phyloP scores from a whole-genome alignment of 2,329 filamentous ascomycete species.

The Exophiala lecanii-corni region DNA sequence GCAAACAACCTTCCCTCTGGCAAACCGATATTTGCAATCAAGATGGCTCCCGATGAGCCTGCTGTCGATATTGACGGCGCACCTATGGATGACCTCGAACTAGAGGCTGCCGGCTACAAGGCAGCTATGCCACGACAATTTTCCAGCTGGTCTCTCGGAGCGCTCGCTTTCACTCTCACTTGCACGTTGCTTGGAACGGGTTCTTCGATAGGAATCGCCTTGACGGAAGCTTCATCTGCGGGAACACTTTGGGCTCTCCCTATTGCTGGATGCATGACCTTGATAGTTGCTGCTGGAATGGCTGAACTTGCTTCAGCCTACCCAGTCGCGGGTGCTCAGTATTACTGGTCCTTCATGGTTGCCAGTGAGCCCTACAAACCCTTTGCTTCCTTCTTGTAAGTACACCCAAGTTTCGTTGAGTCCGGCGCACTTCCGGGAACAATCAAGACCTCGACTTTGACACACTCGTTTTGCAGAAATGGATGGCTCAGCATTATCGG shows the following conservation, averaged over 20 bases:
- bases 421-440: no score
- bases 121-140: conserved; percentile 5
- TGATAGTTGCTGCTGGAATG: conserved; percentile 9
- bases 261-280: conserved; percentile 6
- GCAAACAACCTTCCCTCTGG: no score
- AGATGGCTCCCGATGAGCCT: no score
- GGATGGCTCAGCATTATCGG: conserved; percentile 15
- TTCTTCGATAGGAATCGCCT: conserved; percentile 3
- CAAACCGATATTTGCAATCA: no score
- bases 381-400: conserved; percentile 18
- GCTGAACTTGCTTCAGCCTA: conserved; percentile 9
- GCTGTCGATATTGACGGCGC: neutral
- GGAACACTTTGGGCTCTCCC: conserved; percentile 8
- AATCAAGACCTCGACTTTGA: neutral
- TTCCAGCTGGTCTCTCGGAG: conserved; percentile 3
- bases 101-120: conserved; percentile 2
- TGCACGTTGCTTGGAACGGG: conserved; percentile 8
- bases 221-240: conserved; percentile 5
- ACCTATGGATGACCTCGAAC: conserved; percentile 3
- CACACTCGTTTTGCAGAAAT: conserved; percentile 8
- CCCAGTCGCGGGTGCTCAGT: conserved; percentile 12
- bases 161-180: conserved; percentile 8
- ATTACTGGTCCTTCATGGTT: conserved; percentile 20
- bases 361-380: conserved; percentile 7
- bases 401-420: neutral